Conservation (phyloP, 129 eudicot species). For the Chrysanthemum lavandulifolium region DNA sequence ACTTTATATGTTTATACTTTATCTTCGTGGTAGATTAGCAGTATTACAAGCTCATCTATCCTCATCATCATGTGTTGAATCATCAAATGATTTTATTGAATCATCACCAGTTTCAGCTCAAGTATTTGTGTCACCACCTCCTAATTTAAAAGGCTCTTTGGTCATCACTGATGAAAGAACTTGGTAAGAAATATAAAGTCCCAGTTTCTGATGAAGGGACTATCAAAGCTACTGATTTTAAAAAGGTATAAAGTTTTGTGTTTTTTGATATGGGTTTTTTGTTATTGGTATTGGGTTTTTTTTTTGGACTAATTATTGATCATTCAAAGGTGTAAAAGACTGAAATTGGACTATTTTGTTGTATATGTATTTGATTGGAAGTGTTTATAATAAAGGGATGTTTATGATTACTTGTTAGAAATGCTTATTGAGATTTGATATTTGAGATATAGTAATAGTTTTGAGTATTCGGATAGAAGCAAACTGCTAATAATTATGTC, state of each 20-base stretch:
- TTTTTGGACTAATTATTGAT: not conserved
- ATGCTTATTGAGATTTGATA: not conserved
- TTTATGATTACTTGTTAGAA: not conserved
- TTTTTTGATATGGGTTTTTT: conserved; percentile 1
- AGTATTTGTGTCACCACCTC: conserved; percentile 57
- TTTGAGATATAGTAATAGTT: not conserved
- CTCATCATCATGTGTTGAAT: conserved; percentile 45
- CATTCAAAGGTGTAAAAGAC: too few relatives aligned
- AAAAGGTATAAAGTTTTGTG: conserved; percentile 48
- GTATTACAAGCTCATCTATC: conserved; percentile 77
- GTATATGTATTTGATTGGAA: too few relatives aligned
- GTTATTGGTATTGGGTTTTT: not conserved
- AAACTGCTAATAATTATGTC: too few relatives aligned
- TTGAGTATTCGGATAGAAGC: not conserved
- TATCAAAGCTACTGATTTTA: conserved; percentile 82
- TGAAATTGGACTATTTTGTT: not conserved
- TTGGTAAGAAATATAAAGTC: conserved; percentile 70
- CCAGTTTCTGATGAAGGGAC: conserved; percentile 84
- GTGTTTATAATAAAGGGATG: too few relatives aligned
- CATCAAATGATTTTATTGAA: conserved; percentile 42
- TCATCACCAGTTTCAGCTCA: conserved; percentile 55
- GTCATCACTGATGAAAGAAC: conserved; percentile 78
- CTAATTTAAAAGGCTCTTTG: conserved; percentile 60
- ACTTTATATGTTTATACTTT: not conserved
- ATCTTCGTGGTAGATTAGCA: conserved; percentile 56